These are phyloP conservation scores for Daldinia concentrica DNA, from an alignment of 495 filamentous ascomycete genomes.

Conservation along the genomic window DNA sequence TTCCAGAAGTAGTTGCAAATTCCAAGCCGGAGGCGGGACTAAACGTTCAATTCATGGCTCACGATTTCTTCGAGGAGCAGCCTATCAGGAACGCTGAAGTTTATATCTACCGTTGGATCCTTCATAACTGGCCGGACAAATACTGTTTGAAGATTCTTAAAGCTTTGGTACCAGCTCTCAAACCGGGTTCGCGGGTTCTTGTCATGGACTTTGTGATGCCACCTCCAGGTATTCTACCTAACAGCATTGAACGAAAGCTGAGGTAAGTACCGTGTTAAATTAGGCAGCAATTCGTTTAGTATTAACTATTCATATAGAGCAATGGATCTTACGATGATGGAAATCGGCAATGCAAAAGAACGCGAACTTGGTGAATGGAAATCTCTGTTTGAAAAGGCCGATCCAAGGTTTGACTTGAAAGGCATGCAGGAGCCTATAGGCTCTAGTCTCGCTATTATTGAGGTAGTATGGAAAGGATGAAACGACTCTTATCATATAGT, in stretches of 20 bases:
- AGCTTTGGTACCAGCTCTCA: constrained; percentile 52
- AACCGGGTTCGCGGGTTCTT: constrained; percentile 48
- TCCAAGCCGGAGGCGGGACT: constrained; percentile 16
- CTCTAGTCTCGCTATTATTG: constrained; percentile 10
- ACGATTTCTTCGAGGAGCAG: constrained; percentile 62
- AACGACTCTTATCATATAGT: too few relatives aligned
- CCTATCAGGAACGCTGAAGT: constrained; percentile 58
- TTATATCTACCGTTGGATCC: constrained; percentile 66
- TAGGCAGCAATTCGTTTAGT: background rate
- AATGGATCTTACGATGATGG: too few relatives aligned
- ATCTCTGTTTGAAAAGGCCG: constrained; percentile 29
- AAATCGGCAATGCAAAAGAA: too few relatives aligned
- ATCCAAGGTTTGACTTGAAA: constrained; percentile 25
- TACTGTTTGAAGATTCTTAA: constrained; percentile 54
- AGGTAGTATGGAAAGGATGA: constrained; percentile 6
- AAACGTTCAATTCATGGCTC: constrained; percentile 52
- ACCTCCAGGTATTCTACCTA: constrained; percentile 28
- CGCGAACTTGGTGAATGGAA: constrained; percentile 33
- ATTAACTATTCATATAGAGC: too few relatives aligned
- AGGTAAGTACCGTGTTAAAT: constrained; percentile 25
- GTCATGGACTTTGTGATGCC: constrained; percentile 55
- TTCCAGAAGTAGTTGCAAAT: constrained; percentile 45
- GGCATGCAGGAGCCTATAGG: constrained; percentile 7
- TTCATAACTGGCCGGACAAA: constrained; percentile 60
- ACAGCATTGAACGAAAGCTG: constrained; percentile 5